phyloP scores from a whole-genome alignment of 129 eudicot species.

The Logfia minima region DNA sequence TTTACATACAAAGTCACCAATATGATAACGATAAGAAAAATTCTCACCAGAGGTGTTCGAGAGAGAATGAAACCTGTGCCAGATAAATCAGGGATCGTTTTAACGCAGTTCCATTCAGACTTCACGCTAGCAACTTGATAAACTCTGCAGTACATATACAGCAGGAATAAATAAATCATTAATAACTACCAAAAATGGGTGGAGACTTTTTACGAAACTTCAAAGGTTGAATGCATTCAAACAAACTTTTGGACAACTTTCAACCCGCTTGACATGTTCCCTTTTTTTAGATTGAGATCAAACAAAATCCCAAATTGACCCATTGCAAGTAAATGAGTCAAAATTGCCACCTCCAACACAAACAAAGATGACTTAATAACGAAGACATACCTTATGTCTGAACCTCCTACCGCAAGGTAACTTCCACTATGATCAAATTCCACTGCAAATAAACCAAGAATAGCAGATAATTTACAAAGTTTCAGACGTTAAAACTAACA shows the following conservation, averaged over 20 bases:
- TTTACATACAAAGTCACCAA: slow-evolving; percentile 7
- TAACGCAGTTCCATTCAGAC: slow-evolving; percentile 88
- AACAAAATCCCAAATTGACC: not conserved
- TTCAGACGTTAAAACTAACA: not conserved
- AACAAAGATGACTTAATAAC: not conserved
- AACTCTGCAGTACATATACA: slow-evolving; percentile 50
- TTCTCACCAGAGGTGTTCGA: not conserved
- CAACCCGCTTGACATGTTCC: not conserved
- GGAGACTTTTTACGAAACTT: not conserved
- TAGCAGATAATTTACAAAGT: slow-evolving; percentile 4
- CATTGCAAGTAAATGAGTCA: not conserved
- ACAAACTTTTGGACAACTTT: not conserved
- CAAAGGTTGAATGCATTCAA: not conserved
- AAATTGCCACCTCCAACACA: not conserved
- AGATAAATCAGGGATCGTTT: slow-evolving; percentile 89
- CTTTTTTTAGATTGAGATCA: not conserved
- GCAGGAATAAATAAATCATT: not conserved
- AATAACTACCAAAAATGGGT: slow-evolving; percentile 8
- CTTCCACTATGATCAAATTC: slow-evolving; percentile 96
- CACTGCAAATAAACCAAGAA: slow-evolving; percentile 51
- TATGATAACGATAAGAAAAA: not conserved
- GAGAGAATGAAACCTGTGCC: slow-evolving; percentile 72
- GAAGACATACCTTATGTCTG: slow-evolving; percentile 71
- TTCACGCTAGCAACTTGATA: slow-evolving; percentile 94
- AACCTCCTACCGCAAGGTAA: slow-evolving; percentile 87